A percentile compares a stretch with the other conserved stretches of the same genome.
phyloP scores from a whole-genome alignment of 1,139 yeast genomes.

The Magnusiomyces fungicola region DNA sequence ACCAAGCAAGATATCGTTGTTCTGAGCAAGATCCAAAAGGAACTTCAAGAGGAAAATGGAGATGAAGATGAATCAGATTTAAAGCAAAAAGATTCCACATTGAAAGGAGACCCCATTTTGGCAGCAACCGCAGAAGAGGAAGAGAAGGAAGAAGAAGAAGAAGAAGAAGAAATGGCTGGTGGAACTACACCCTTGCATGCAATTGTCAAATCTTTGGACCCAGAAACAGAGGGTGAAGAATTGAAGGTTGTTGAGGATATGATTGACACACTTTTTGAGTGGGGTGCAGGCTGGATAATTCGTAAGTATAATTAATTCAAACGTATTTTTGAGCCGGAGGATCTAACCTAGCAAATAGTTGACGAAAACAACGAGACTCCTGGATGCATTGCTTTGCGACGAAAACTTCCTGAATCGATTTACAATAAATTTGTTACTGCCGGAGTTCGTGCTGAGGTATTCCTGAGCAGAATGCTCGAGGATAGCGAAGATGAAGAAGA shows the following conservation, averaged over 20 bases:
- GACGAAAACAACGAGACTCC: conserved; percentile 38
- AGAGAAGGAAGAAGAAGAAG: conserved; percentile 34
- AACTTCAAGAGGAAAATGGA: conserved; percentile 28
- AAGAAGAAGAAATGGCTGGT: conserved; percentile 35
- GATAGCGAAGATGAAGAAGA: conserved; percentile 30
- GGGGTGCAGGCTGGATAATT: conserved; percentile 85
- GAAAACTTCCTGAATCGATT: conserved; percentile 25
- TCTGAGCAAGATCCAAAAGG: not conserved
- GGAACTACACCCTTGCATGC: conserved; percentile 79
- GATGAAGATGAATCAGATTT: conserved; percentile 9
- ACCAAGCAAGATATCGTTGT: conserved; percentile 38
- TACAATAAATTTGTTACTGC: conserved; percentile 64
- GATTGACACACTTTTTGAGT: conserved; percentile 62
- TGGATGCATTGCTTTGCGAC: conserved; percentile 34
- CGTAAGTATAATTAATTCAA: conserved; percentile 8
- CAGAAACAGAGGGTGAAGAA: conserved; percentile 39
- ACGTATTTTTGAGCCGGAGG: no score
- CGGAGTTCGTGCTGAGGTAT: conserved; percentile 83
- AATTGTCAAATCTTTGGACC: conserved; percentile 30
- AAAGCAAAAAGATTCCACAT: conserved; percentile 23
- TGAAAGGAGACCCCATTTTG: conserved; percentile 24
- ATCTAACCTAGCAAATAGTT: conserved; percentile 36
- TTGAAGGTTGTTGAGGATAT: conserved; percentile 42
- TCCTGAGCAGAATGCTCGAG: conserved; percentile 58
- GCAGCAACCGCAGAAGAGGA: conserved; percentile 16